Evolutionary conservation across 1,139 yeast species (phyloP).

Genomic region (Suhomyces atakaporum): DNA sequence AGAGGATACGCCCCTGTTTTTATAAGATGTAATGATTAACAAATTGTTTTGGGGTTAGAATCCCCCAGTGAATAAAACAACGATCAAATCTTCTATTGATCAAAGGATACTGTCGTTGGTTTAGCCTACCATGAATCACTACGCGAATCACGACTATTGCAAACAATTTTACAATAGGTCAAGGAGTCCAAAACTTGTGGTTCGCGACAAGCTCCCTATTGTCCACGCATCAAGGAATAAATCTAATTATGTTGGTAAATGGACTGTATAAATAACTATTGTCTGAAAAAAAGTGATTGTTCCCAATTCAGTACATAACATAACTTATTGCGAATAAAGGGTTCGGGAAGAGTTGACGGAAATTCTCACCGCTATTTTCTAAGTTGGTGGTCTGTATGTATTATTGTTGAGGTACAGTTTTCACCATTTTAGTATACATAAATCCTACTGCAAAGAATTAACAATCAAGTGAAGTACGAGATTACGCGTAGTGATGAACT

Average conservation of each 20-base stretch:
- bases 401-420: constrained; percentile 1
- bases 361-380: constrained; percentile 1
- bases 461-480: neutral
- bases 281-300: neutral
- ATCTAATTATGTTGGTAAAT: no score
- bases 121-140: neutral
- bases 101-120: neutral
- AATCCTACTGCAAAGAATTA: constrained; percentile 1
- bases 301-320: neutral
- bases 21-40: no score
- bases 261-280: no score
- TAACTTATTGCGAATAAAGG: neutral
- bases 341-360: constrained; percentile 3
- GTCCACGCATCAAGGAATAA: neutral
- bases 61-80: no score
- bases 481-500: no score
- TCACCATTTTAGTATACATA: constrained; percentile 2
- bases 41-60: no score
- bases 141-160: neutral
- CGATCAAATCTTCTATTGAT: neutral
- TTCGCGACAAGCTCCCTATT: constrained; percentile 2
- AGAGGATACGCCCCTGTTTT: neutral
- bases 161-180: neutral
- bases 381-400: neutral
- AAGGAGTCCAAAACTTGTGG: neutral